phyloP scores from a whole-genome alignment of 116 monocot species.

The Dioscorea cayenensis region DNA sequence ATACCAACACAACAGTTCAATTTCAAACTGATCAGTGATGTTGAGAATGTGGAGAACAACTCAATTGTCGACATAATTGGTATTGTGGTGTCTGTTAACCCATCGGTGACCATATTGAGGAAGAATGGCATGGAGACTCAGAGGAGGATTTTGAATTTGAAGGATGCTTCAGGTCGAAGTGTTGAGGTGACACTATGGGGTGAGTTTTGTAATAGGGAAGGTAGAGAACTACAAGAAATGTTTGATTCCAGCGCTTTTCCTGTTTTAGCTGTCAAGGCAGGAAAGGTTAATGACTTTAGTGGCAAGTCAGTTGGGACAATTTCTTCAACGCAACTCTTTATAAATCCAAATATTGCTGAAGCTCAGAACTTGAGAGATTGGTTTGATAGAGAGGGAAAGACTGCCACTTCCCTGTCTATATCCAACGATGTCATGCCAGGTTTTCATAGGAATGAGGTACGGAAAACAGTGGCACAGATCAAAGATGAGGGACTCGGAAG shows the following conservation, averaged over 20 bases:
- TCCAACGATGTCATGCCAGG: slow-evolving; percentile 54
- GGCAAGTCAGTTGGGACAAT: slow-evolving; percentile 85
- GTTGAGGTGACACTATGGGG: slow-evolving; percentile 87
- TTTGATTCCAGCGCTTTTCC: slow-evolving; percentile 51
- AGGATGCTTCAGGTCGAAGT: slow-evolving; percentile 54
- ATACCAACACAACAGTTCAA: slow-evolving; percentile 75
- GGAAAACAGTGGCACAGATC: slow-evolving; percentile 69
- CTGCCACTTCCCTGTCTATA: slow-evolving; percentile 47
- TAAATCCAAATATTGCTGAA: slow-evolving; percentile 69
- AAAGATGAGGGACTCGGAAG: slow-evolving; percentile 84
- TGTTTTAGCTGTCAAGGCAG: slow-evolving; percentile 78
- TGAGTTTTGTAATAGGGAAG: slow-evolving; percentile 78
- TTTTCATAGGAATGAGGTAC: slow-evolving; percentile 31
- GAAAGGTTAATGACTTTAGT: slow-evolving; percentile 80
- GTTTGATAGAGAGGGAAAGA: slow-evolving; percentile 71
- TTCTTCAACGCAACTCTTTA: slow-evolving; percentile 63
- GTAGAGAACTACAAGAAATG: slow-evolving; percentile 46
- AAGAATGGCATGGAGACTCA: slow-evolving; percentile 87
- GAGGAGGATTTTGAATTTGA: slow-evolving; percentile 53
- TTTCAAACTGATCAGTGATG: slow-evolving; percentile 47
- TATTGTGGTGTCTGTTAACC: slow-evolving; percentile 39
- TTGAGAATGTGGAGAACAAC: slow-evolving; percentile 61
- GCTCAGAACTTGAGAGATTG: slow-evolving; percentile 48
- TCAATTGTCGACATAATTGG: slow-evolving; percentile 66
- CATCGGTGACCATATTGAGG: slow-evolving; percentile 49